These are phyloP conservation scores for Scheffersomyces quercinus DNA, from an alignment of 1,139 yeast genomes.

Conservation along the genomic window DNA sequence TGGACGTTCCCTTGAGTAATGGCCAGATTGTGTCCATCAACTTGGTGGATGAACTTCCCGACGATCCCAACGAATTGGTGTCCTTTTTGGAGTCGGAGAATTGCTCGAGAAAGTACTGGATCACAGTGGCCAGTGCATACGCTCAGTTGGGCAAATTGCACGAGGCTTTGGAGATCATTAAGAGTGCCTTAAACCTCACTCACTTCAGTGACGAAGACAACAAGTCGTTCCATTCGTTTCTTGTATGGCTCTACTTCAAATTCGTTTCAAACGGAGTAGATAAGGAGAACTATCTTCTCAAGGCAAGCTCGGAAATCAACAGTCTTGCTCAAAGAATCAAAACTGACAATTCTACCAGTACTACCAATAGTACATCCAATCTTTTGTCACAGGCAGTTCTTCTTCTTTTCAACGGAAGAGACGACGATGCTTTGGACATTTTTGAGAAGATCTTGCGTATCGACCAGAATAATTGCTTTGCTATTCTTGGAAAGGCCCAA, in stretches of 20 bases:
- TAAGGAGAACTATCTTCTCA: conserved; percentile 22
- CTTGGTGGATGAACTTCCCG: conserved; percentile 74
- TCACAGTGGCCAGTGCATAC: conserved; percentile 80
- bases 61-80: conserved; percentile 81
- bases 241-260: conserved; percentile 72
- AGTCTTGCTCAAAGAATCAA: conserved; percentile 12
- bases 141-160: conserved; percentile 57
- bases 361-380: conserved; percentile 30
- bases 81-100: conserved; percentile 76
- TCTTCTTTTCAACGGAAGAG: conserved; percentile 47
- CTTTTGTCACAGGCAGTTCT: conserved; percentile 63
- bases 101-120: conserved; percentile 79
- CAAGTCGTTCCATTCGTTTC: conserved; percentile 57
- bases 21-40: conserved; percentile 75
- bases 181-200: conserved; percentile 51
- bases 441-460: conserved; percentile 55
- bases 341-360: conserved; percentile 13
- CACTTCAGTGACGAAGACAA: conserved; percentile 50
- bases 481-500: conserved; percentile 84
- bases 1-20: conserved; percentile 69
- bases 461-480: conserved; percentile 64
- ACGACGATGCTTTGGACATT: conserved; percentile 66
- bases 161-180: conserved; percentile 66
- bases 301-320: conserved; percentile 24
- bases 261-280: conserved; percentile 27